Evolutionary conservation across 306 rosid species (phyloP), one percentile per base, ranked within the genome.

Genomic region (Casuarina glauca): DNA sequence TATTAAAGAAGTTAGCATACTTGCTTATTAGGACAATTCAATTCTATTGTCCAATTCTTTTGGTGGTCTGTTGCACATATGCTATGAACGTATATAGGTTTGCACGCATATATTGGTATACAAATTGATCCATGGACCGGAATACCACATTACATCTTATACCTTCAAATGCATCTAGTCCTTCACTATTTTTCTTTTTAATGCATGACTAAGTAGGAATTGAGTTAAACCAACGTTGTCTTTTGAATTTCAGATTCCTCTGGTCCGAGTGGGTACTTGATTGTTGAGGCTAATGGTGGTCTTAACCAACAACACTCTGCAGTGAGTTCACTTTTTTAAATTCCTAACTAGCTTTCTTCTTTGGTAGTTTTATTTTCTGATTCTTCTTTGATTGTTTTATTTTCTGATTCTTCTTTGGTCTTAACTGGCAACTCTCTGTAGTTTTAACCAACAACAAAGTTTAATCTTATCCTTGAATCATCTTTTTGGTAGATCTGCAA

Each of bases 221-320:
- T 66, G 16, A 45, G 64, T 61, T 72, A 42, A 80, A 76, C 45
- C 53, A 46, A 44, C 79, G 52, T 46, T 78, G 74, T 36, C 5
- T 61, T 6, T 71, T 75, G 71, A 76, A 83, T 89, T 81, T 81
- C 96, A 95, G 99, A 72, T 50, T 78, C 90, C 43, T 71, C 83
- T 76, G 90, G 84, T 32, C 76, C 82, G 51, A 88, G 75, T 77
- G 95, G 91, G 53, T 93, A 91, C 92, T 83, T 95, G 75, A 80
- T 95, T 75, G 95, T 95, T 69, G 97, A 93, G 90, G 99, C 91
- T 58, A 95, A 93, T 85, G 99, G 97, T 17, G 99, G 97, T 73
- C 99, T 95, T 77, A 95, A 95, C 87, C 99, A 95, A 84, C 99
- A 95, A 73, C 91, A 96, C 64, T 93, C 97, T 58, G 97, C 97